A percentile compares a stretch with the other conserved stretches of the same genome.
Conservation (phyloP, 2,329 filamentous ascomycete species). For the Phialophora chinensis region DNA sequence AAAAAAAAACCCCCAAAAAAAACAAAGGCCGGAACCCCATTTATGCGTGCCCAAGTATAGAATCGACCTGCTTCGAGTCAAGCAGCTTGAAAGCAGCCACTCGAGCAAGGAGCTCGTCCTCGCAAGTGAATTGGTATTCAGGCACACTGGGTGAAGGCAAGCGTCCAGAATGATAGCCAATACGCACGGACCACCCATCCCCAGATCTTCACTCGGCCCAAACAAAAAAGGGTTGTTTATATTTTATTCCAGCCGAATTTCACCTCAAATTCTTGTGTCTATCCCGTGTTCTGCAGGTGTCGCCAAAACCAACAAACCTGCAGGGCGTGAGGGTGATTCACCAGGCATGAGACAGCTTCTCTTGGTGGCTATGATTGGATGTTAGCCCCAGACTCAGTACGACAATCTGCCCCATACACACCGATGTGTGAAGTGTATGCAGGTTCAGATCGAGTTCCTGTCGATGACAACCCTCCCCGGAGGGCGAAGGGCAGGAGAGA, state of each 20-base stretch:
- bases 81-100: not conserved
- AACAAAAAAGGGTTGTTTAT: not conserved
- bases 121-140: not conserved
- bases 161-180: not conserved
- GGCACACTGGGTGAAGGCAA: not conserved
- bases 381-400: slow-evolving; percentile 4
- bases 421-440: not conserved
- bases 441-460: not conserved
- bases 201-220: not conserved
- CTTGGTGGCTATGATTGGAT: slow-evolving; percentile 6
- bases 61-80: not conserved
- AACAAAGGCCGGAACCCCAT: not conserved
- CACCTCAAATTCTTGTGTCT: slow-evolving; percentile 19
- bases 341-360: slow-evolving; percentile 23
- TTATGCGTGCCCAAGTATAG: not conserved
- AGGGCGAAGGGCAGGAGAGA: slow-evolving; percentile 5
- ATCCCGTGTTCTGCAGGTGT: slow-evolving; percentile 16
- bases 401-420: not conserved
- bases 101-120: not conserved
- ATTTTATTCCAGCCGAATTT: slow-evolving; percentile 3
- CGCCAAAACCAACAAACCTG: not conserved
- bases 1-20: not conserved
- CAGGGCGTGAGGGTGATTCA: slow-evolving; percentile 17
- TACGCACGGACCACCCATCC: not conserved
- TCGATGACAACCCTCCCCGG: not conserved